Base-by-base conservation (phyloP, 225 moss, liverwort and hornwort genomes). In the Ulota crispa region DNA sequence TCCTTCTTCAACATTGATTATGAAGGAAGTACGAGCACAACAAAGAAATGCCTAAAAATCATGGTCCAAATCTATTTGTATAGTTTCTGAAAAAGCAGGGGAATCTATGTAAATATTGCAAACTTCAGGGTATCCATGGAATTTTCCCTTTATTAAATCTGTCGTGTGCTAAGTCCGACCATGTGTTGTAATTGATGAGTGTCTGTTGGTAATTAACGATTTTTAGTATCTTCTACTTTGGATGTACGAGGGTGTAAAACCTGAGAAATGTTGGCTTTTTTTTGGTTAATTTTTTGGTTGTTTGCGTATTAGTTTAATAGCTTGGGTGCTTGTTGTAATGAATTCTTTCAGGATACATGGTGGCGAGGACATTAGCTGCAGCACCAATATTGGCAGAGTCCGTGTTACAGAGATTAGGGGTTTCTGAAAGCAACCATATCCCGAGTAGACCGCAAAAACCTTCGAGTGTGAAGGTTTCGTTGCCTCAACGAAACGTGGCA, bases 401-500 rank as follows among this genome's bases (percentile, higher is more conserved):
- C 4, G 85, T 91, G 41, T 89, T 99, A 24, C 91, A 77, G 76
- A 92, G 91, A 84, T 88, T 98, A 36, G 93, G 87, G 32, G 90
- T 91, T 4, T 89, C 90, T 3, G 78, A 81, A 80, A 86, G 90
- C 78, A 84, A 81, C 41, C 71, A 67, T 53, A 72, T 89, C 30
- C 41, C 85, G 30, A 74, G 80, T 43, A 88, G 76, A 60, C 45
- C 78, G 12, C 74, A 36, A 26, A 56, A 15, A 7, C 70, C 73
- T 60, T n/a, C 61, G n/a, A 77, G 26, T 54, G 63, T 43, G 53
- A 78, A 64, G 7, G 37, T 78, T 53, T 86, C 80, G 36, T n/a
- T 79, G 14, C 75, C 65, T 26, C 65, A 81, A 69, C 87, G 47
- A 80, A 27, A 39, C 23, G 62, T 75, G 47, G 42, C 56, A 41